phyloP scores from a whole-genome alignment of 306 rosid species.

The Trifolium fragiferum region DNA sequence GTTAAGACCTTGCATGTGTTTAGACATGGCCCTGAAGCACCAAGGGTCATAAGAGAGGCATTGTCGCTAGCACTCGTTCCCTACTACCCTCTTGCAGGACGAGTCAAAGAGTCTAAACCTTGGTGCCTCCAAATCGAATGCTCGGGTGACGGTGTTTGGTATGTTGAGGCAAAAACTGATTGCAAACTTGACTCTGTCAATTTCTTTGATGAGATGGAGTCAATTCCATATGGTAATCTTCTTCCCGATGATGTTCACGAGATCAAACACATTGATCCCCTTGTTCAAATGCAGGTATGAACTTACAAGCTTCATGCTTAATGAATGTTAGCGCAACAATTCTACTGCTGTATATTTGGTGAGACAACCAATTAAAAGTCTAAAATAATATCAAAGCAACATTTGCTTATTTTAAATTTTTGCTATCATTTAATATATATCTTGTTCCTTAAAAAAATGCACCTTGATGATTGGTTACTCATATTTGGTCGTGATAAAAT shows the following conservation, averaged over 20 bases:
- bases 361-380: too few species aligned
- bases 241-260: constrained; percentile 55
- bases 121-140: constrained; percentile 58
- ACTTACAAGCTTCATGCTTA: not conserved
- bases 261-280: constrained; percentile 47
- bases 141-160: constrained; percentile 64
- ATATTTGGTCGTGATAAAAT: not conserved
- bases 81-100: constrained; percentile 81
- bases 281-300: constrained; percentile 73
- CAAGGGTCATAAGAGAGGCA: constrained; percentile 57
- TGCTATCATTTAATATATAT: not conserved
- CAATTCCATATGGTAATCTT: constrained; percentile 56
- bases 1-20: constrained; percentile 78
- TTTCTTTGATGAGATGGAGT: constrained; percentile 52
- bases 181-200: constrained; percentile 53
- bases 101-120: constrained; percentile 42
- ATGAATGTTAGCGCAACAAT: not conserved
- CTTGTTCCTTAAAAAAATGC: not conserved
- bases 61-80: constrained; percentile 73
- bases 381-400: not conserved
- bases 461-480: not conserved
- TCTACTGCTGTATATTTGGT: not conserved
- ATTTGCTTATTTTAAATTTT: not conserved
- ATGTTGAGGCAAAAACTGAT: constrained; percentile 63
- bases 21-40: constrained; percentile 56